Base-by-base conservation (phyloP, 129 eudicot genomes). In the Lactuca saligna region DNA sequence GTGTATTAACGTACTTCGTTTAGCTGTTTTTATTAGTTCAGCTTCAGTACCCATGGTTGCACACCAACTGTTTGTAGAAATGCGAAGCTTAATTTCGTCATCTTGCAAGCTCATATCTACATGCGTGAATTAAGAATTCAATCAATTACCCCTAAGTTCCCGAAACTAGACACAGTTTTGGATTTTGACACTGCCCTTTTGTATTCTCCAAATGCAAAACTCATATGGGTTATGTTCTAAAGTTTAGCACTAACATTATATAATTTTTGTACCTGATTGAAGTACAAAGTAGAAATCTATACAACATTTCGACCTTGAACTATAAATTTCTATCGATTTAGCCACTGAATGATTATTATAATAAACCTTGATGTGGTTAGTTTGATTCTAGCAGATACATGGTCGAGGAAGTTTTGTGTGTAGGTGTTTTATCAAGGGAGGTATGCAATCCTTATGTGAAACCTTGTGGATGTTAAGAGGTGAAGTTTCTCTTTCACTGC, bases 381-480 rank as follows among this genome's bases (percentile, higher is more conserved):
- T 58, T 66, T 63, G 50, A 74, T 72, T 64, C 61, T 66, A 46
- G 75, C 80, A 85, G 88, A 61, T 86, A 79, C 77, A 68, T 66
- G 59, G 61, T 82, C 69, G 72, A 46, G 79, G 78, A 73, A 65
- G 69, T 37, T 74, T 67, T 68, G 39, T 32, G 51, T 78, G 70
- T 62, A 69, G 65, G 46, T 64, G 74, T 83, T 68, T 57, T 77
- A 53, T 83, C 54, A 77, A 64, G 67, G 81, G 84, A 68, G 82
- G 73, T 75, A 58, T 66, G 73, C 76, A 80, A 82, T 39, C 87
- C 50, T 81, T 86, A 67, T 73, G 75, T 79, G 85, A 80, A 66
- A 57, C 61, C 62, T 64, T 71, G 46, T 71, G 79, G 76, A 72
- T 72, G 71, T 61, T 70, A 20, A 74, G 75, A 53, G 84, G 80